Evolutionary conservation across 345 rosid genomes (phyloP).

Genomic region (Stellera chamaejasme): DNA sequence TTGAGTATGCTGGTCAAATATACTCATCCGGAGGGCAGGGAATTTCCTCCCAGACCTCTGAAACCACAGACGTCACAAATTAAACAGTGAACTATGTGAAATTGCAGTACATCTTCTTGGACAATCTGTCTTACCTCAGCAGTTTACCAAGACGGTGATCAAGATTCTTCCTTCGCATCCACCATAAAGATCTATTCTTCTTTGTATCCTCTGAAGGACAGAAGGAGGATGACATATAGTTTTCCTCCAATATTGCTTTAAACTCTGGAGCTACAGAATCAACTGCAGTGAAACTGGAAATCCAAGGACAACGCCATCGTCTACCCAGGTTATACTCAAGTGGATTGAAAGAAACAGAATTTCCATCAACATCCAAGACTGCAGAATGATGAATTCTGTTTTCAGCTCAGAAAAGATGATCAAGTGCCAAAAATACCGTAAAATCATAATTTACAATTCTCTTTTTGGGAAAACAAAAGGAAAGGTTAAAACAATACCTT

Average conservation of each 20-base stretch:
- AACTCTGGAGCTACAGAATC: constrained; percentile 78
- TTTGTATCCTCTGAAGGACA: constrained; percentile 47
- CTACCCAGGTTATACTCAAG: constrained; percentile 22
- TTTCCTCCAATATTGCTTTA: constrained; percentile 71
- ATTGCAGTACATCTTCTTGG: too few relatives aligned
- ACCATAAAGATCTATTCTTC: constrained; percentile 55
- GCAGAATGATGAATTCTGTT: too few relatives aligned
- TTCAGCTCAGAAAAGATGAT: too few relatives aligned
- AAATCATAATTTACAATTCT: too few relatives aligned
- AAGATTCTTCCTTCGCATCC: constrained; percentile 69
- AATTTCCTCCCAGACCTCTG: too few relatives aligned
- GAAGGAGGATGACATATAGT: constrained; percentile 42
- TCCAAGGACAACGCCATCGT: constrained; percentile 91
- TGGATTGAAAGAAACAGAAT: constrained; percentile 19
- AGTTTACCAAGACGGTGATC: constrained; percentile 62
- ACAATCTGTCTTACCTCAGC: constrained; percentile 39
- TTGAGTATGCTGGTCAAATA: too few relatives aligned
- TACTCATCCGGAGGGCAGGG: too few relatives aligned
- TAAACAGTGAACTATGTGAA: too few relatives aligned
- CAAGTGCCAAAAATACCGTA: too few relatives aligned
- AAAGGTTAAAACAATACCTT: constrained; percentile 42
- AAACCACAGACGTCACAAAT: too few relatives aligned
- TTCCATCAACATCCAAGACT: constrained; percentile 26
- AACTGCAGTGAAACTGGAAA: constrained; percentile 45
- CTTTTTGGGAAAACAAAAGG: too few relatives aligned